Evolutionary conservation across 768 basidiomycete genomes (phyloP).

Genomic region (Lepiota subincarnata): DNA sequence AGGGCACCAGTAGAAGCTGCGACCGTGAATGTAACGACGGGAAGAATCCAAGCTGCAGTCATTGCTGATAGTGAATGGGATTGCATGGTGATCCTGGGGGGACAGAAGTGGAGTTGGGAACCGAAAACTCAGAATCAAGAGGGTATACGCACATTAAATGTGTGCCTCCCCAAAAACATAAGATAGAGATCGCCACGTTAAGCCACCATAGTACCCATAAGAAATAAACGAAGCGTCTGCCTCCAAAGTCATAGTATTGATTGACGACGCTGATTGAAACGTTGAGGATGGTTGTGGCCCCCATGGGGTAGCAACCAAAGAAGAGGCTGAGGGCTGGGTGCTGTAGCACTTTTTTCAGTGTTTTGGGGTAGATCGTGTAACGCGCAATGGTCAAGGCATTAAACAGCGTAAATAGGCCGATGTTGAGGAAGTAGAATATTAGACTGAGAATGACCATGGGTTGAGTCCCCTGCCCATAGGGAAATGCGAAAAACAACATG

Average conservation of each 20-base stretch:
- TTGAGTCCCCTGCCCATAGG: constrained; percentile 41
- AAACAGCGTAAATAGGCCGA: constrained; percentile 50
- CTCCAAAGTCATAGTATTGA: constrained; percentile 43
- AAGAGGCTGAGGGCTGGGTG: constrained; percentile 45
- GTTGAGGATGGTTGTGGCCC: constrained; percentile 52
- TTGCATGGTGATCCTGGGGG: constrained; percentile 50
- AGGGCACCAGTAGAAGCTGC: constrained; percentile 63
- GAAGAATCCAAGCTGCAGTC: constrained; percentile 69
- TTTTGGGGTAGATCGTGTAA: constrained; percentile 50
- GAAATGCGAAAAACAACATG: constrained; percentile 53
- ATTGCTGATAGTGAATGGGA: constrained; percentile 51
- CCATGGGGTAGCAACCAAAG: constrained; percentile 55
- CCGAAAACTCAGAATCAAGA: not conserved
- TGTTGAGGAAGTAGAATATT: constrained; percentile 56
- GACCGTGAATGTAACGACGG: constrained; percentile 71
- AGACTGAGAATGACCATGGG: constrained; percentile 36
- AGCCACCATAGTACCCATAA: constrained; percentile 72
- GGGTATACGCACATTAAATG: constrained; percentile 58
- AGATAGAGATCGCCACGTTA: constrained; percentile 49
- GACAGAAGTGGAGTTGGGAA: not conserved
- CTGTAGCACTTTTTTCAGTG: constrained; percentile 34
- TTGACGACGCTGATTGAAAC: constrained; percentile 44
- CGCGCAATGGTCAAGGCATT: constrained; percentile 40
- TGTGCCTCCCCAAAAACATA: constrained; percentile 58
- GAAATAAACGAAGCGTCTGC: constrained; percentile 45